A percentile compares a stretch with the other conserved stretches of the same genome.
Conservation (phyloP, 805 yeast species). For the Nakazawaea molendinolei region DNA sequence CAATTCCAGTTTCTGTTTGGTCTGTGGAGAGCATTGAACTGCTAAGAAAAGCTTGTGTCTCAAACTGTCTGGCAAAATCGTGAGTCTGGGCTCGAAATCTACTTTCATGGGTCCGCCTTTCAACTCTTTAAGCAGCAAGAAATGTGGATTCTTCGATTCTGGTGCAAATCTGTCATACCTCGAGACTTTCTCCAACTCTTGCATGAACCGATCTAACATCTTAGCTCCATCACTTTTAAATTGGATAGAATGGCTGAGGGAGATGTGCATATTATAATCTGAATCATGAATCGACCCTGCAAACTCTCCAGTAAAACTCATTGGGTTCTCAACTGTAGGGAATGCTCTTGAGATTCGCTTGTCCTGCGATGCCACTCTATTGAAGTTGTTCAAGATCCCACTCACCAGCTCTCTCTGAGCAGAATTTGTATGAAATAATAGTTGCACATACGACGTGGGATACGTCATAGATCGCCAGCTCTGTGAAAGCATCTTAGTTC, state of each 20-base stretch:
- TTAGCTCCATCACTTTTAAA: background rate
- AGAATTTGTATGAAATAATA: conserved; percentile 2
- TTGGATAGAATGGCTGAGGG: conserved; percentile 1
- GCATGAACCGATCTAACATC: background rate
- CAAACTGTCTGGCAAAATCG: background rate
- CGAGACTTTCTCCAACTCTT: conserved; percentile 3
- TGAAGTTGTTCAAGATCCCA: conserved; percentile 1
- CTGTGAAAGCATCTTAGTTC: too few species aligned
- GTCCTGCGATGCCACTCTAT: background rate
- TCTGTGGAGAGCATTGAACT: conserved; percentile 1
- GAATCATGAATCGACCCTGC: background rate
- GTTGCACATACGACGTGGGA: conserved; percentile 3
- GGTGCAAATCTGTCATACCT: conserved; percentile 1
- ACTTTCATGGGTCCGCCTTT: conserved; percentile 4
- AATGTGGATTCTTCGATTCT: background rate
- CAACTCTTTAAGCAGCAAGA: conserved; percentile 1
- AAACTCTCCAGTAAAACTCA: background rate
- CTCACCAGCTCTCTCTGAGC: background rate
- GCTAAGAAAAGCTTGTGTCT: conserved; percentile 1
- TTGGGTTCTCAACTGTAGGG: background rate
- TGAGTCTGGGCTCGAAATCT: conserved; percentile 3
- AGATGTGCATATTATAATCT: conserved; percentile 5
- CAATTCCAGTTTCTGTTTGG: conserved; percentile 4
- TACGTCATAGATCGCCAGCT: too few species aligned
- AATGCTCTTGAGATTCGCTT: background rate